A percentile compares a stretch with the other conserved stretches of the same genome.
Evolutionary conservation across 1,284 basidiomycete species (phyloP).

Genomic region (Apiotrichum laibachii): DNA sequence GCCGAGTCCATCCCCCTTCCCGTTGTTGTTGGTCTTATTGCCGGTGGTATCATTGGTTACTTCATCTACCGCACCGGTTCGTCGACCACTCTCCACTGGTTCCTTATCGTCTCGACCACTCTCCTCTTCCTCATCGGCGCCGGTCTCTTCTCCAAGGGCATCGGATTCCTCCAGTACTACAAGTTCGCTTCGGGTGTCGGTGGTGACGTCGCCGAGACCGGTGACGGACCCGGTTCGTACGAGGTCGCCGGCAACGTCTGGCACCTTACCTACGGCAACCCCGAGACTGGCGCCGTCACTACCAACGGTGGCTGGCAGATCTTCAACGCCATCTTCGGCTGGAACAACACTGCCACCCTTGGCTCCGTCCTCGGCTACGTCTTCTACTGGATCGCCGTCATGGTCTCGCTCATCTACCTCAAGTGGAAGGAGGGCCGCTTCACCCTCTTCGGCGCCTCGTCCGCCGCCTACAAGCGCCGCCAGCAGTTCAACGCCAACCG

Average conservation of each 20-base stretch:
- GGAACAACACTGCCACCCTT: slow-evolving; percentile 55
- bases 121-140: slow-evolving; percentile 86
- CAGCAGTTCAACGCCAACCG: background rate
- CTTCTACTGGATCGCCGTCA: slow-evolving; percentile 75
- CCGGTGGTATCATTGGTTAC: slow-evolving; percentile 63
- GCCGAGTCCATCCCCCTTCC: slow-evolving; percentile 84
- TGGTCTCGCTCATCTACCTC: slow-evolving; percentile 63
- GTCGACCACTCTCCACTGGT: slow-evolving; percentile 59
- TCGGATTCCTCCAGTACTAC: slow-evolving; percentile 65
- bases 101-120: slow-evolving; percentile 84
- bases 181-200: slow-evolving; percentile 59
- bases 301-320: slow-evolving; percentile 51
- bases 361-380: slow-evolving; percentile 71
- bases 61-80: slow-evolving; percentile 52
- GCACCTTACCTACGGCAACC: slow-evolving; percentile 71
- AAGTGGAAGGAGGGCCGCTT: slow-evolving; percentile 61
- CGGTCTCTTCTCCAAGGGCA: slow-evolving; percentile 74
- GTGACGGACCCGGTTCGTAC: slow-evolving; percentile 57
- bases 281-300: slow-evolving; percentile 56
- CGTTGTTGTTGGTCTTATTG: slow-evolving; percentile 74
- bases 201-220: slow-evolving; percentile 68
- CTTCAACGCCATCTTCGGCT: slow-evolving; percentile 52
- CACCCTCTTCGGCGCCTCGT: slow-evolving; percentile 40
- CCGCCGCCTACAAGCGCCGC: background rate
- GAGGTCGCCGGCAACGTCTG: slow-evolving; percentile 76